Evolutionary conservation across 441 rosid genomes (phyloP).

Genomic region (Pelargonium exstipulatum): DNA sequence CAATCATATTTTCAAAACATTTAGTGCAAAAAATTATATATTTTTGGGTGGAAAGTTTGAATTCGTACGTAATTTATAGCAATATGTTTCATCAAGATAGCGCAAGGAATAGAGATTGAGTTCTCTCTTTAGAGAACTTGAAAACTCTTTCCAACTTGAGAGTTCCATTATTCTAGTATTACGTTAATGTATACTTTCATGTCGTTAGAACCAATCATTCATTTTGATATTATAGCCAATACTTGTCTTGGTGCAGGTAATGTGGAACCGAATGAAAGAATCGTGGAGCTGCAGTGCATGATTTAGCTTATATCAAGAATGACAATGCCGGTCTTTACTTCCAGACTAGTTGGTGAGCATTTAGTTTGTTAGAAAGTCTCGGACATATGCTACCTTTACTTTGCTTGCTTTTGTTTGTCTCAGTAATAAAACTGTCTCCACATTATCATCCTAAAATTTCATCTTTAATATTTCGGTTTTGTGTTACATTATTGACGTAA

Average conservation of each 20-base stretch:
- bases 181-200: background rate
- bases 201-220: no score
- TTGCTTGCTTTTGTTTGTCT: background rate
- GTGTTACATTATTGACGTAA: conserved; percentile 41
- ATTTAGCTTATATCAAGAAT: background rate
- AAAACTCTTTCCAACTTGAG: no score
- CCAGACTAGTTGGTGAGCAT: background rate
- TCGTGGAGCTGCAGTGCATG: background rate
- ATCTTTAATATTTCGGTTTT: background rate
- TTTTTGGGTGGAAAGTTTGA: no score
- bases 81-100: no score
- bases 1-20: no score
- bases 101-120: no score
- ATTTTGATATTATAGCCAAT: no score
- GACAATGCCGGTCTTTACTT: background rate
- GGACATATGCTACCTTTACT: background rate
- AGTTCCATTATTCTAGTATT: background rate
- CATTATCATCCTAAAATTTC: background rate
- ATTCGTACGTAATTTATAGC: no score
- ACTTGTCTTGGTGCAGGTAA: background rate
- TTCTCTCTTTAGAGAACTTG: no score
- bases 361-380: background rate
- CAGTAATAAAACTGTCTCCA: background rate
- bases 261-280: background rate
- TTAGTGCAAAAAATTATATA: no score